Conservation (phyloP, 2,329 filamentous ascomycete genomes). For the Claviceps sp. region DNA sequence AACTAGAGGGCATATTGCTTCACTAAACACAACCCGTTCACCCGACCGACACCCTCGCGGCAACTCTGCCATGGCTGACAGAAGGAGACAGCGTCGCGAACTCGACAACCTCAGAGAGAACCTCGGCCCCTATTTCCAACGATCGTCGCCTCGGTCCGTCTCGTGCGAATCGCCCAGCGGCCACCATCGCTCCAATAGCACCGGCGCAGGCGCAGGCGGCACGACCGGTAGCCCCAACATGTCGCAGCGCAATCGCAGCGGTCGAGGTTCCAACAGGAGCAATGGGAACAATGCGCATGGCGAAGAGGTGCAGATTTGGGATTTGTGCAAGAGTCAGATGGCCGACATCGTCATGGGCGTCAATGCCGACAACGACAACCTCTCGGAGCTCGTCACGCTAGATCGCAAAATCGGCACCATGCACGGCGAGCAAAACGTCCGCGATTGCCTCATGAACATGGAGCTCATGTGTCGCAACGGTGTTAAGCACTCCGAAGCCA, state of each 20-base stretch:
- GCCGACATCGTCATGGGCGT: constrained; percentile 25
- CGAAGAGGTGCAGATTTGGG: constrained; percentile 31
- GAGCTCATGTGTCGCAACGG: constrained; percentile 29
- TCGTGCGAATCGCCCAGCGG: constrained; percentile 5
- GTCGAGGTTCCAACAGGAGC: constrained; percentile 30
- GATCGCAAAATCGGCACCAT: constrained; percentile 28
- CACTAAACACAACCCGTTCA: not conserved
- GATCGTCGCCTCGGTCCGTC: constrained; percentile 10
- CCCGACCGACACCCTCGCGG: not conserved
- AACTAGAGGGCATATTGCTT: not conserved
- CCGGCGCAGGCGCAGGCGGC: not conserved
- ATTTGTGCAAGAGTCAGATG: constrained; percentile 25
- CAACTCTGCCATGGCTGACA: constrained; percentile 19
- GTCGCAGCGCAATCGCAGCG: constrained; percentile 32
- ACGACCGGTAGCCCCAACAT: constrained; percentile 13
- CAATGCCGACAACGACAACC: constrained; percentile 29
- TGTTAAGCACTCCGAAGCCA: constrained; percentile 27
- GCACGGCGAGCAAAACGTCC: constrained; percentile 23
- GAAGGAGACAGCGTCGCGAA: constrained; percentile 19
- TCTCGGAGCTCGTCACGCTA: constrained; percentile 24
- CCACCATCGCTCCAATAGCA: constrained; percentile 5
- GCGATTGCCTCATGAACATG: constrained; percentile 27
- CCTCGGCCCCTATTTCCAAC: constrained; percentile 20
- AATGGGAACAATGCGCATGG: constrained; percentile 26
- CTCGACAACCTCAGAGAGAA: constrained; percentile 21